Base-by-base conservation (phyloP, 1,284 basidiomycete genomes). In the Moesziomyces aphidis region DNA sequence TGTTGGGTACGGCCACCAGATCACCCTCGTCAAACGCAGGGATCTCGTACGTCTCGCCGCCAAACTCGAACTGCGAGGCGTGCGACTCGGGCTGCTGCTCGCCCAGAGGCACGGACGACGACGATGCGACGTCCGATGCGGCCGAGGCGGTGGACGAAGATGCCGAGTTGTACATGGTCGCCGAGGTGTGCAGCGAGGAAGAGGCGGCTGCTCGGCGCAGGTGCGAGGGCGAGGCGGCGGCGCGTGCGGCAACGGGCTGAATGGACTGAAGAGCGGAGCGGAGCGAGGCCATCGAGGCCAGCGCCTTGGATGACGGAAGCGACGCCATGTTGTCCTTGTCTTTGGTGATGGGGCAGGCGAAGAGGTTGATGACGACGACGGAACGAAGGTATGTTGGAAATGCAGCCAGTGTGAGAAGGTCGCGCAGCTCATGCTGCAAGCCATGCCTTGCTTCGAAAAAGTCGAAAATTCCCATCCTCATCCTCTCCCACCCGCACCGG, bases 1-100 rank as follows among this genome's bases (percentile, higher is more conserved):
- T 71, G 52, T 59, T 66, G 23, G 76, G 59, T 3, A 77, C 62
- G 10, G 76, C 76, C 23, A 77, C 50, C 5, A 70, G 53, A 34
- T 73, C 63, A 21, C 63, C 61, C 22, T 75, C 73, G 46, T 71
- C 68, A 24, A 69, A 63, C 15, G 63, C 36, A 0, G 68, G 68
- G 11, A 67, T 55, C 24, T 51, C 52, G 57, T 63, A 67, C 1
- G 55, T 42, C 42, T 73, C 71, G 42, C 65, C 55, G 42, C 66
- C 58, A 54, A 71, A 67, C 31, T 68, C 73, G 47, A 73, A 73
- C 17, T 73, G 57, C 6, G 61, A 49, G 6, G 63, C 63, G 31
- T 75, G 67, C 6, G 60, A 46, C 34, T 24, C 55, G 15, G 54
- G 26, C 34, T 69, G 50, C 44, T 48, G 44, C 4, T 55, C n/a